phyloP scores from a whole-genome alignment of 1,284 basidiomycete species.

The Ustanciosporium gigantosporum region DNA sequence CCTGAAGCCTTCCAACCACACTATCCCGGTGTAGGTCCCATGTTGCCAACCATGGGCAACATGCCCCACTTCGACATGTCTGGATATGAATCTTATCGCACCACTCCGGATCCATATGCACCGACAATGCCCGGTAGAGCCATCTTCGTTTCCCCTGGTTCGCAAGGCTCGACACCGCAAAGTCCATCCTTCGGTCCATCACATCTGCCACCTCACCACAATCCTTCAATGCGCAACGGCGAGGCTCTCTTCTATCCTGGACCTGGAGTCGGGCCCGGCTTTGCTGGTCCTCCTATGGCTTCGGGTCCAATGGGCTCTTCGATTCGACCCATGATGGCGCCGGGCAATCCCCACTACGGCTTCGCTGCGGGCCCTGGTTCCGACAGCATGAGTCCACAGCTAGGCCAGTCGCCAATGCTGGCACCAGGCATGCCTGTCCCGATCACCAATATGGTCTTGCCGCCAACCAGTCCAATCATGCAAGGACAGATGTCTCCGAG shows the following conservation, averaged over 20 bases:
- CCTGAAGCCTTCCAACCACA: conserved; percentile 25
- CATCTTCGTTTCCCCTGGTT: conserved; percentile 37
- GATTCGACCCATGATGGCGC: conserved; percentile 13
- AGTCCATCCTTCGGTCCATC: conserved; percentile 34
- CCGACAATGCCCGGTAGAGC: conserved; percentile 35
- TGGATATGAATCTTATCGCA: conserved; percentile 44
- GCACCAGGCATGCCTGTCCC: conserved; percentile 30
- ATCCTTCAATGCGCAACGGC: conserved; percentile 21
- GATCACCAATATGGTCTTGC: conserved; percentile 10
- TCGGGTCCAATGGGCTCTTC: conserved; percentile 16
- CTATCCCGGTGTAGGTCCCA: conserved; percentile 14
- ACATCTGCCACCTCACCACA: conserved; percentile 10
- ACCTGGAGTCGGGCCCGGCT: conserved; percentile 9
- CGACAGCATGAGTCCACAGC: conserved; percentile 11
- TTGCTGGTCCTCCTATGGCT: conserved; percentile 11
- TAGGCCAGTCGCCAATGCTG: conserved; percentile 31
- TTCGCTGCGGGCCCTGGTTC: conserved; percentile 8
- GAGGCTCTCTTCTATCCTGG: conserved; percentile 31
- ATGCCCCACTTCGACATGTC: conserved; percentile 37
- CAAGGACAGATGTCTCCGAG: conserved; percentile 8
- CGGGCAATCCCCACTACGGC: conserved; percentile 18
- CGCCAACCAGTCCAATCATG: conserved; percentile 22
- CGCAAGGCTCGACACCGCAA: conserved; percentile 33
- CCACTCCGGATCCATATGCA: conserved; percentile 47
- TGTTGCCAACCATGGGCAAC: conserved; percentile 15